Conservation (phyloP, 2,329 filamentous ascomycete species). For the Colletotrichum karsti region DNA sequence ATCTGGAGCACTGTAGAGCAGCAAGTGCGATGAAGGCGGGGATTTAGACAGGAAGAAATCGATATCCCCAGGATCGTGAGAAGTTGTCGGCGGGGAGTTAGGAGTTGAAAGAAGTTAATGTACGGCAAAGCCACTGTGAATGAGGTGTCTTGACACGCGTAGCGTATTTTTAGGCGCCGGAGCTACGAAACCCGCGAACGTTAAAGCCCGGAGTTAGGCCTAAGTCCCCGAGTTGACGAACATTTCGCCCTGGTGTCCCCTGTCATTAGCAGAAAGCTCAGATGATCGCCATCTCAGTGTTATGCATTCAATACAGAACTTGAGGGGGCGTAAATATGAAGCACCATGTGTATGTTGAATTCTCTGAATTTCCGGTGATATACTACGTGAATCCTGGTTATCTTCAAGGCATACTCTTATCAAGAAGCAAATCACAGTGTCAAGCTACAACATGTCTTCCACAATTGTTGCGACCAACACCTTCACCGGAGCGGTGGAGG, state of each 20-base stretch:
- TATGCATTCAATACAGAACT: too few relatives aligned
- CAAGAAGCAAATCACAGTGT: neutral
- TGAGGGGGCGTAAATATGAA: too few relatives aligned
- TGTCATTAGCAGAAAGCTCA: too few relatives aligned
- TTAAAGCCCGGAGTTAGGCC: neutral
- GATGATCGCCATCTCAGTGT: too few relatives aligned
- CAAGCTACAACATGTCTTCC: neutral
- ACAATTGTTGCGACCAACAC: neutral
- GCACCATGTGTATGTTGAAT: too few relatives aligned
- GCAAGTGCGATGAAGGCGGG: constrained; percentile 1
- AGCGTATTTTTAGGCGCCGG: neutral
- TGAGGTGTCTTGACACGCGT: neutral
- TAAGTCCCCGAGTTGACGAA: too few relatives aligned
- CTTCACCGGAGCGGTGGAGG: neutral
- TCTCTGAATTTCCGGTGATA: too few relatives aligned
- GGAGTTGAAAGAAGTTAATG: neutral
- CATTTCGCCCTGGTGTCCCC: too few relatives aligned
- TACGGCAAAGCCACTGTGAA: neutral
- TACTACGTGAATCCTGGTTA: too few relatives aligned
- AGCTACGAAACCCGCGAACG: neutral
- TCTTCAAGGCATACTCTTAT: neutral
- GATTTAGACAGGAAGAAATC: constrained; percentile 19
- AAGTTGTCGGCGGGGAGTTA: constrained; percentile 15
- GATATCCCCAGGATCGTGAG: neutral
- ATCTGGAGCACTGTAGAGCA: neutral